These are phyloP conservation scores for Dendrobium chrysotoxum DNA, from an alignment of 106 monocot genomes.

Conservation along the genomic window DNA sequence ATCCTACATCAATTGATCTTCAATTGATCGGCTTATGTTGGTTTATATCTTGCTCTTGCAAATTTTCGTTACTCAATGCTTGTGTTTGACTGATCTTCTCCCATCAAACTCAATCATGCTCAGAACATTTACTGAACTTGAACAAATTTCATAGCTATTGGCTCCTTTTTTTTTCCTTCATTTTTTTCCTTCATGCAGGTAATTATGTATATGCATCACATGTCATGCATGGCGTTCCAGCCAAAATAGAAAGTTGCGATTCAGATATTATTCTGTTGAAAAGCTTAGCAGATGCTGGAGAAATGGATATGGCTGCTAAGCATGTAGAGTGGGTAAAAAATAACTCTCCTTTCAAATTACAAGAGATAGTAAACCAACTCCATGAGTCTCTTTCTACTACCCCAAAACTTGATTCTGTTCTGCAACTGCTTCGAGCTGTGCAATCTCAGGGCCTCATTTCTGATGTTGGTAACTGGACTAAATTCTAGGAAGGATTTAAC, in stretches of 20 bases:
- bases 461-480: background rate
- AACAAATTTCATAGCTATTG: too few species aligned
- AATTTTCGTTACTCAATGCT: too few species aligned
- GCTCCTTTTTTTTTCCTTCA: too few species aligned
- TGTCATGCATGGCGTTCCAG: conserved; percentile 26
- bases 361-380: conserved; percentile 32
- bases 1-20: too few species aligned
- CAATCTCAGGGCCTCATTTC: conserved; percentile 16
- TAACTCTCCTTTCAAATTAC: conserved; percentile 23
- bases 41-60: too few species aligned
- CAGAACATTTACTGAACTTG: too few species aligned
- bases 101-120: too few species aligned
- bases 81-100: too few species aligned
- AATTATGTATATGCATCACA: conserved; percentile 37
- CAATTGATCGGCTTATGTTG: too few species aligned
- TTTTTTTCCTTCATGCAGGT: conserved; percentile 25
- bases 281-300: conserved; percentile 46
- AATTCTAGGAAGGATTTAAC: too few species aligned
- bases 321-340: conserved; percentile 51
- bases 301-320: conserved; percentile 50
- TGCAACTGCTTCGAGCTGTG: conserved; percentile 39
- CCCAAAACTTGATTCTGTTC: conserved; percentile 46
- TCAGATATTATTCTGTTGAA: conserved; percentile 61
- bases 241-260: conserved; percentile 26
- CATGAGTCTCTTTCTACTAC: conserved; percentile 62